Evolutionary conservation across 768 basidiomycete species (phyloP).

Genomic region (Podaxis carcinomalis): DNA sequence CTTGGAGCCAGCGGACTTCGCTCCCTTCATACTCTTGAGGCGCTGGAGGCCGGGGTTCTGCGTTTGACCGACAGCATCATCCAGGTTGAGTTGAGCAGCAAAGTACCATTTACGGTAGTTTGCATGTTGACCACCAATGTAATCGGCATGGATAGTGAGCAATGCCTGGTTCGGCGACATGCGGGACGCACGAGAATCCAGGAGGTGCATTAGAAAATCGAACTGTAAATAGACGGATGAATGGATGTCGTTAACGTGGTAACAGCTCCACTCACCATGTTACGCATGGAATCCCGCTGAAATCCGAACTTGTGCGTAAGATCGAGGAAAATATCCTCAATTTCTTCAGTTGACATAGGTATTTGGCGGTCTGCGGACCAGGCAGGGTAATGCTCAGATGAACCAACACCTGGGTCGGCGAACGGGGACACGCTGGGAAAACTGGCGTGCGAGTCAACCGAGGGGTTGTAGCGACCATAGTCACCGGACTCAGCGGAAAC

Average conservation of each 20-base stretch:
- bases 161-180: slow-evolving; percentile 97
- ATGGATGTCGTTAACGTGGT: slow-evolving; percentile 4
- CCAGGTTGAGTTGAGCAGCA: slow-evolving; percentile 97
- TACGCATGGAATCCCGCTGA: slow-evolving; percentile 93
- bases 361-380: slow-evolving; percentile 93
- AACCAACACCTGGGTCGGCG: slow-evolving; percentile 47
- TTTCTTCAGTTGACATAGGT: slow-evolving; percentile 96
- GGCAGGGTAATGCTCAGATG: slow-evolving; percentile 81
- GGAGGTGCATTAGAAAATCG: slow-evolving; percentile 96
- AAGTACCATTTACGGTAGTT: slow-evolving; percentile 99
- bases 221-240: slow-evolving; percentile 46
- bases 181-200: slow-evolving; percentile 96
- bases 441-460: slow-evolving; percentile 59
- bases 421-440: slow-evolving; percentile 56
- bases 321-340: slow-evolving; percentile 98
- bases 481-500: slow-evolving; percentile 23
- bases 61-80: slow-evolving; percentile 94
- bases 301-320: slow-evolving; percentile 99
- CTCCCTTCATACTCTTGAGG: slow-evolving; percentile 75
- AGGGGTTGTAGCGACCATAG: slow-evolving; percentile 48
- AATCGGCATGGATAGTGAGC: slow-evolving; percentile 95
- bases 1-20: slow-evolving; percentile 51
- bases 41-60: slow-evolving; percentile 93
- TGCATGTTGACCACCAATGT: slow-evolving; percentile 97
- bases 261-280: slow-evolving; percentile 57